Percentiles rank a stretch among this genome's conserved stretches.
These are phyloP conservation scores for Myriosclerotinia duriaeana DNA, from an alignment of 2,329 filamentous ascomycete genomes.

Conservation along the genomic window DNA sequence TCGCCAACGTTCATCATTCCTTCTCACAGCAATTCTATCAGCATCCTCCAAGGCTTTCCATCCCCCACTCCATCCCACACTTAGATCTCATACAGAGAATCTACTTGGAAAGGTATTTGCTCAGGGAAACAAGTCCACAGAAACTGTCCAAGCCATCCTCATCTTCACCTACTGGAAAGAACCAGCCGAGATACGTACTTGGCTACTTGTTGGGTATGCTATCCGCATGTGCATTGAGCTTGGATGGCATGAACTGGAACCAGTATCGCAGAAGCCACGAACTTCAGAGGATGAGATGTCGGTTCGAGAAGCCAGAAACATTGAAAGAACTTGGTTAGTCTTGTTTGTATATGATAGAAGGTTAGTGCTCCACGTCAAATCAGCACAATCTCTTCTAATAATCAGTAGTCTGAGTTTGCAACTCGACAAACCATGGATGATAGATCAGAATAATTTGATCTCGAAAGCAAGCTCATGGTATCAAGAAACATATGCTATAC, in stretches of 20 bases:
- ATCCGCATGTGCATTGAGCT: slow-evolving; percentile 46
- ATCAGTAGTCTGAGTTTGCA: slow-evolving; percentile 44
- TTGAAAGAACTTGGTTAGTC: slow-evolving; percentile 44
- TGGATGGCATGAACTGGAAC: slow-evolving; percentile 41
- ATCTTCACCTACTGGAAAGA: slow-evolving; percentile 47
- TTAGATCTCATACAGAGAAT: slow-evolving; percentile 40
- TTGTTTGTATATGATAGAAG: slow-evolving; percentile 46
- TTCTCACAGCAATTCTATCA: slow-evolving; percentile 42
- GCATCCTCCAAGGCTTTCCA: slow-evolving; percentile 44
- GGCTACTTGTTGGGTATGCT: slow-evolving; percentile 45
- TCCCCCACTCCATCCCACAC: slow-evolving; percentile 38
- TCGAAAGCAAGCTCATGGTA: slow-evolving; percentile 43
- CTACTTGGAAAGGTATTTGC: slow-evolving; percentile 40
- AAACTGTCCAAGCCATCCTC: slow-evolving; percentile 45
- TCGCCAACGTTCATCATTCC: slow-evolving; percentile 42
- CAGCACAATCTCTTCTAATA: not conserved
- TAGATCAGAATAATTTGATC: slow-evolving; percentile 44
- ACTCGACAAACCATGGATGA: slow-evolving; percentile 47
- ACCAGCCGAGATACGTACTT: slow-evolving; percentile 44
- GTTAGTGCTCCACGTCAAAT: slow-evolving; percentile 31
- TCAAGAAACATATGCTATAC: slow-evolving; percentile 37
- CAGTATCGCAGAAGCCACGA: slow-evolving; percentile 21
- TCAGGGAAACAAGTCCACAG: slow-evolving; percentile 42
- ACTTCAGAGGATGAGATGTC: not conserved
- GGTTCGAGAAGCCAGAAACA: slow-evolving; percentile 40